phyloP scores from a whole-genome alignment of 2,329 filamentous ascomycete genomes.

The Colletotrichum aenigma region DNA sequence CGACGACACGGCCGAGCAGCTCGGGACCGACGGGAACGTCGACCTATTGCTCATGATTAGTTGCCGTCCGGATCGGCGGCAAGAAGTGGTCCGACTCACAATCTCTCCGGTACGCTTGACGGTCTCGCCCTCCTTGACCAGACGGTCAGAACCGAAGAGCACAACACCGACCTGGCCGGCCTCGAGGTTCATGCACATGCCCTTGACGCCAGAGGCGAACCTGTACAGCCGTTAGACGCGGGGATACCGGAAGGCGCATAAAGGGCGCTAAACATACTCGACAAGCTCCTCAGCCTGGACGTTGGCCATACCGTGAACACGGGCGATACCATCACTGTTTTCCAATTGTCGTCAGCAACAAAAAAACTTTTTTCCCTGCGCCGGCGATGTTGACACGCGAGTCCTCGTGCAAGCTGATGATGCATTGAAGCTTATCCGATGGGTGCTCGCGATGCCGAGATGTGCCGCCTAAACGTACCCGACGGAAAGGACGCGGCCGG shows the following conservation, averaged over 20 bases:
- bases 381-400: constrained; percentile 14
- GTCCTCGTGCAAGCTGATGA: constrained; percentile 12
- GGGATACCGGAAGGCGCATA: neutral
- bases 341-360: constrained; percentile 14
- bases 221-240: constrained; percentile 47
- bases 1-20: constrained; percentile 96
- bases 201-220: constrained; percentile 99
- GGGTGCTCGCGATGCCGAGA: constrained; percentile 16
- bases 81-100: constrained; percentile 62
- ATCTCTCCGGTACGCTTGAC: constrained; percentile 99
- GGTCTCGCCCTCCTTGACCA: constrained; percentile 98
- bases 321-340: constrained; percentile 97
- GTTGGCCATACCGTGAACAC: constrained; percentile 99
- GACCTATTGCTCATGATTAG: constrained; percentile 65
- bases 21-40: constrained; percentile 93
- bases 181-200: constrained; percentile 99
- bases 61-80: neutral
- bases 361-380: neutral
- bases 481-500: constrained; percentile 96
- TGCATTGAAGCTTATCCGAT: constrained; percentile 14
- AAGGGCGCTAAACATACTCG: constrained; percentile 72
- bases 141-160: constrained; percentile 99
- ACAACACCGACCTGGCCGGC: constrained; percentile 99
- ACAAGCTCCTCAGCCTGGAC: constrained; percentile 99
- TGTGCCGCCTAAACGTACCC: constrained; percentile 71